Evolutionary conservation across 1,284 basidiomycete species (phyloP), one percentile per base, ranked within the genome.

Genomic region (Puccinia novopanici): DNA sequence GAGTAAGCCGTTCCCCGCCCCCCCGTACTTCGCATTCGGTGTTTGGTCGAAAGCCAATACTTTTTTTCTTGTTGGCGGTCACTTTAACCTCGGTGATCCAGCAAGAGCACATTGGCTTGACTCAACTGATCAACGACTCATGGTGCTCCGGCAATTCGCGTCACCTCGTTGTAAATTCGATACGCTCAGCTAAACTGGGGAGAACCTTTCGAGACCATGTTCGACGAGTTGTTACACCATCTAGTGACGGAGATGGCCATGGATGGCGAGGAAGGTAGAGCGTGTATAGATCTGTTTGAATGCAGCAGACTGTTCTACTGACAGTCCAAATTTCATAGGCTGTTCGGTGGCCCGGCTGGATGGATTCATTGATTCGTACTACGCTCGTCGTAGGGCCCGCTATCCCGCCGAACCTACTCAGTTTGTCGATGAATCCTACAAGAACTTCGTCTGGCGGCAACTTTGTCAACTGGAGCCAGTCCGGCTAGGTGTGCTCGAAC

Each of bases 211-310:
- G 63, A 48, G 40, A 79, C 17, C 34, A 80, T 80, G 78, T 50
- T 80, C 30, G 78, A 80, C 50, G 78, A 74, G 37, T 34, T 80
- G 57, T 30, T 80, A 52, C 67, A 65, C 22, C 48, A 74, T 45
- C 30, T 80, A 8, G 48, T 80, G 42, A 74, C 78, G 8, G 78
- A 80, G 52, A 80, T 80, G 78, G 78, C 78, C 45, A 80, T 80
- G 78, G 78, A 80, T 80, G 78, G 78, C 37, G 78, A 80, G 24
- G 78, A 80, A 80, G 78, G 78, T 65, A 73, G 24, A 42, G 54
- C 48, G 4, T 61, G 8, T 42, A 40, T 65, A 24, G 24, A 45
- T 3, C 52, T 37, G 12, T 63, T 67, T 65, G 0, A 9, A 48
- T 27, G 50, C 15, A 19, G 13, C 24, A 27, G 19, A 37, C 30